Percentiles rank a stretch among this genome's conserved stretches.
These are phyloP conservation scores for Ustilago vetiveriae DNA, from an alignment of 1,284 basidiomycete species.

Conservation along the genomic window DNA sequence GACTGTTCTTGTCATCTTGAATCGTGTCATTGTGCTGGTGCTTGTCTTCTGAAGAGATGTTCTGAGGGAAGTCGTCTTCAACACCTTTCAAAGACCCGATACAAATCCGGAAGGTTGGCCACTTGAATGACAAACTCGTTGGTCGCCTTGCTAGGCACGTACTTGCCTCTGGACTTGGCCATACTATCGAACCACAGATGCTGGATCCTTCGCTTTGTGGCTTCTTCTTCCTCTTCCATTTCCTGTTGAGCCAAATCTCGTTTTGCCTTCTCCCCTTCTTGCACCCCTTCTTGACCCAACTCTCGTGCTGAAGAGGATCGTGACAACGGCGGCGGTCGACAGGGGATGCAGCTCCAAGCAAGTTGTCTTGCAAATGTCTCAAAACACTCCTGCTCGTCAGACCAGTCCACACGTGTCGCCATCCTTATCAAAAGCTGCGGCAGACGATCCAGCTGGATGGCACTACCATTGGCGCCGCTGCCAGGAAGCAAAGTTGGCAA, in stretches of 20 bases:
- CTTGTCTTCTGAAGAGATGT: too few species aligned
- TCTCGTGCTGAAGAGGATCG: background rate
- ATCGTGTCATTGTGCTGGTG: too few species aligned
- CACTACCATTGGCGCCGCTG: constrained; percentile 73
- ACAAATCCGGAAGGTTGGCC: constrained; percentile 61
- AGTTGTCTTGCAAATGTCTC: constrained; percentile 84
- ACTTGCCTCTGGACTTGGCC: constrained; percentile 34
- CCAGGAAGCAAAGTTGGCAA: constrained; percentile 82
- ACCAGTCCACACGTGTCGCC: constrained; percentile 81
- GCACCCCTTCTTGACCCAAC: too few species aligned
- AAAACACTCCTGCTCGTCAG: constrained; percentile 84
- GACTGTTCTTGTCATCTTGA: too few species aligned
- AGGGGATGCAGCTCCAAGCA: constrained; percentile 66
- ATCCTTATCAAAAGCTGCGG: constrained; percentile 60
- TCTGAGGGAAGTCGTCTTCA: constrained; percentile 10
- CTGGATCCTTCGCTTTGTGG: constrained; percentile 23
- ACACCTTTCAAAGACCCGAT: constrained; percentile 66
- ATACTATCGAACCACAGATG: constrained; percentile 59
- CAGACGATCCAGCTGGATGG: constrained; percentile 76
- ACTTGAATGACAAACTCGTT: constrained; percentile 52
- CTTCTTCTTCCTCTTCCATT: constrained; percentile 15
- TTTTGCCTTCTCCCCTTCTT: too few species aligned
- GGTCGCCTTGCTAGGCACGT: constrained; percentile 26
- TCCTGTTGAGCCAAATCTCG: constrained; percentile 9
- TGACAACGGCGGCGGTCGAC: constrained; percentile 68